Base-by-base conservation (phyloP, 257 asterid genomes). In the Jaltomata sinuosa region DNA sequence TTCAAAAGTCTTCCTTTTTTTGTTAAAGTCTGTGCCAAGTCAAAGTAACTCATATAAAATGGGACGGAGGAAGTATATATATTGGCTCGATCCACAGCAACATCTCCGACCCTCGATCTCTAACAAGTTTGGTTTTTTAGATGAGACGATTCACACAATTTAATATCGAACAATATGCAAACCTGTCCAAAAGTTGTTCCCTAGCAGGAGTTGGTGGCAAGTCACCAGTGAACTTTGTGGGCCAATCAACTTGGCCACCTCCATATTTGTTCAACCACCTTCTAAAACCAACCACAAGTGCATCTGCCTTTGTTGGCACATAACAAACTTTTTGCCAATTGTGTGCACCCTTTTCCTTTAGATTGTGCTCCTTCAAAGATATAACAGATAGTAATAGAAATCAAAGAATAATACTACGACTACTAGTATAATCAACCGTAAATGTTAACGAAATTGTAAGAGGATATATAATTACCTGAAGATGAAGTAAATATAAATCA, bases 241-340 rank as follows among this genome's bases (percentile, higher is more conserved):
- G 77, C 94, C 94, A 93, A 80, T 93, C 94, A 76, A 93, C 91
- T 90, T 89, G 89, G 42, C 92, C 49, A 72, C 97, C 95, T 22
- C 90, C 96, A 31, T 89, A 93, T 88, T 89, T 94, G 87, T 87
- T 94, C 79, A 94, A 68, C 95, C 96, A 92, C 85, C 91, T 89
- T 85, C 97, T 86, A 57, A 87, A 94, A 42, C 91, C 67, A 40
- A 92, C 93, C 55, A 94, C 87, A 31, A 87, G 84, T 27, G 88
- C 91, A 59, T 94, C 97, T 8, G 97, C 69, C 88, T 91, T 92
- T 15, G 97, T 94, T 38, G 97, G 97, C 50, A 94, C 94, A 57
- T 49, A 92, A 84, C 97, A 90, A 77, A 92, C 25, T 84, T 92
- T 92, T 9, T 90, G 90, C 97, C 97, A 93, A 83, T 92, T 93